These are phyloP conservation scores for Daldinia sp. DNA, from an alignment of 2,329 filamentous ascomycete genomes.

Conservation along the genomic window DNA sequence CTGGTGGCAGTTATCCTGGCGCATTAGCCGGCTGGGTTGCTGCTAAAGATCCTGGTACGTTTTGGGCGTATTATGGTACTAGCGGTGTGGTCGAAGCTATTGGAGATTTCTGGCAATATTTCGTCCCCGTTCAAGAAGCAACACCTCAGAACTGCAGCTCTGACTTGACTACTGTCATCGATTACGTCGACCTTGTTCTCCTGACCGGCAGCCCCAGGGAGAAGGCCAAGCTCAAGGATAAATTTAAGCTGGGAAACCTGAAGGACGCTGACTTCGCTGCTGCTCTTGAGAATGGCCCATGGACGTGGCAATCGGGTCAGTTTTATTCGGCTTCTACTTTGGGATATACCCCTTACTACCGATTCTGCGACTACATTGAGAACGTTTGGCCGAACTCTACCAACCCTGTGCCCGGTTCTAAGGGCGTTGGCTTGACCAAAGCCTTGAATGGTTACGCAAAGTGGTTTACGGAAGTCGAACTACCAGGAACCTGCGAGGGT, in stretches of 20 bases:
- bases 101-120: constrained; percentile 67
- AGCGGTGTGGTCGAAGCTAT: constrained; percentile 67
- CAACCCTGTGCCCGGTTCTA: constrained; percentile 60
- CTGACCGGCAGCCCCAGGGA: constrained; percentile 54
- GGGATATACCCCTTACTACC: constrained; percentile 60
- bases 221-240: constrained; percentile 61
- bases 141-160: constrained; percentile 68
- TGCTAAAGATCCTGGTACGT: constrained; percentile 64
- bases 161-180: constrained; percentile 64
- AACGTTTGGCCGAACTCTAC: constrained; percentile 59
- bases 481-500: constrained; percentile 59
- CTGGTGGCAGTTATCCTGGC: constrained; percentile 68
- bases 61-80: constrained; percentile 69
- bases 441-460: constrained; percentile 65
- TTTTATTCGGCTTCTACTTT: constrained; percentile 60
- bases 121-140: constrained; percentile 64
- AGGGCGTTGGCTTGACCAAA: constrained; percentile 63
- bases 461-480: constrained; percentile 57
- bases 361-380: constrained; percentile 65
- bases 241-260: constrained; percentile 62
- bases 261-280: constrained; percentile 61
- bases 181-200: constrained; percentile 63
- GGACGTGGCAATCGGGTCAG: constrained; percentile 67
- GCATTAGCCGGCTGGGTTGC: constrained; percentile 67
- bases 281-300: constrained; percentile 67